Conservation (phyloP, 805 yeast genomes). For the Saccharomycopsis sp. region DNA sequence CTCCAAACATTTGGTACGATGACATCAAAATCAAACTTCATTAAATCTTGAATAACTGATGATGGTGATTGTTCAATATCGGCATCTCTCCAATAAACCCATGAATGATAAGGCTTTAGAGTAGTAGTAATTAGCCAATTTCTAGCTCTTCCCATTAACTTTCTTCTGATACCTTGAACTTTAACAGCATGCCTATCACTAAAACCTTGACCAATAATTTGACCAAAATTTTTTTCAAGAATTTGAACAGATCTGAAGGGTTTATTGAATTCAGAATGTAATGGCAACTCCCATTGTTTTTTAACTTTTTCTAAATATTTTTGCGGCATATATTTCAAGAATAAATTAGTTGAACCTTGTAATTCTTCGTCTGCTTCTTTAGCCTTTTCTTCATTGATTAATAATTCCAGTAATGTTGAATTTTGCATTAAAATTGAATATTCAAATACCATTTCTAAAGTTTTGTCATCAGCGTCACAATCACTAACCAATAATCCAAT, state of each 20-base stretch:
- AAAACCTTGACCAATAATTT: conserved; percentile 76
- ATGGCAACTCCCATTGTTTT: conserved; percentile 49
- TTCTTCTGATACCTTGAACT: conserved; percentile 76
- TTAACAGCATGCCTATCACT: conserved; percentile 76
- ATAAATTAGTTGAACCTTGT: conserved; percentile 50
- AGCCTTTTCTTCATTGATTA: conserved; percentile 32
- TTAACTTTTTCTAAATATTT: conserved; percentile 47
- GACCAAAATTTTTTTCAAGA: conserved; percentile 76
- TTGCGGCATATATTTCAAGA: conserved; percentile 60
- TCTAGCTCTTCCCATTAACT: conserved; percentile 79
- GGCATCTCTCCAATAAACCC: conserved; percentile 90
- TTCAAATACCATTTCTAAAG: conserved; percentile 31
- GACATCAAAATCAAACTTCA: conserved; percentile 61
- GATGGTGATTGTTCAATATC: conserved; percentile 81
- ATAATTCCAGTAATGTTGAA: conserved; percentile 45
- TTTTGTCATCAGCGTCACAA: conserved; percentile 34
- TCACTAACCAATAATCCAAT: conserved; percentile 81
- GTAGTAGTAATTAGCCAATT: conserved; percentile 74
- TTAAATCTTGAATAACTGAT: conserved; percentile 59
- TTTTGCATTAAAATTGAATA: conserved; percentile 60
- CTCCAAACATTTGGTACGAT: conserved; percentile 92
- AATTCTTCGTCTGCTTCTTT: conserved; percentile 23
- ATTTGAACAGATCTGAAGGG: conserved; percentile 41
- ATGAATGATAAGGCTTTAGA: conserved; percentile 71
- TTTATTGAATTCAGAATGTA: conserved; percentile 59